Conservation (phyloP, 2,329 filamentous ascomycete species). For the Arthrobotrys sphaeroides region DNA sequence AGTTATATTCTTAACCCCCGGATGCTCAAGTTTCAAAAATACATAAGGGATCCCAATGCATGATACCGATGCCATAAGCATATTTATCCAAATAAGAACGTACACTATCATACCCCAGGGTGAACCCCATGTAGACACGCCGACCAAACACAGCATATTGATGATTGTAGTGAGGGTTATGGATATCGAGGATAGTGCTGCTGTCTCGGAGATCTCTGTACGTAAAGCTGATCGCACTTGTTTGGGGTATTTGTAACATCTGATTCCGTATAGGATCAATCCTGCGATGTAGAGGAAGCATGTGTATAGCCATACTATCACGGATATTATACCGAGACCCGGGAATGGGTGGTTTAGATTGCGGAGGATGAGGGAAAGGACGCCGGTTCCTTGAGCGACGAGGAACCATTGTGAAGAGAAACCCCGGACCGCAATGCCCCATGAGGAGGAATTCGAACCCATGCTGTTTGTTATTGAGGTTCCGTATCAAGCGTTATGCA, state of each 20-base stretch:
- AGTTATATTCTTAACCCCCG: not conserved
- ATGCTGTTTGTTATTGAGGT: not conserved
- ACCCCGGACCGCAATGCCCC: not conserved
- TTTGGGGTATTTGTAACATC: not conserved
- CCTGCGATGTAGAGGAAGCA: not conserved
- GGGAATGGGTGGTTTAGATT: not conserved
- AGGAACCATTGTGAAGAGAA: not conserved
- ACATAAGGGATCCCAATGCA: not conserved
- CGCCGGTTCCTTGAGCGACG: not conserved
- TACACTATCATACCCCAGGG: not conserved
- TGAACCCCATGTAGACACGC: not conserved
- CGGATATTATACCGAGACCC: not conserved
- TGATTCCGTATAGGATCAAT: not conserved
- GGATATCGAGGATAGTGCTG: not conserved
- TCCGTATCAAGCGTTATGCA: too few species aligned
- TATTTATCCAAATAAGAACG: not conserved
- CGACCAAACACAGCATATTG: not conserved
- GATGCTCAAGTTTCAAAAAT: not conserved
- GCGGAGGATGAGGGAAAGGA: not conserved
- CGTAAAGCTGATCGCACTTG: not conserved
- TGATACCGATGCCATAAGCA: not conserved
- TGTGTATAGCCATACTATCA: not conserved
- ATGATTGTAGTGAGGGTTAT: not conserved
- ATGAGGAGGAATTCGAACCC: not conserved
- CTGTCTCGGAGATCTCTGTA: not conserved